Percentiles rank a stretch among this genome's conserved stretches.
Conservation (phyloP, 768 basidiomycete genomes). For the Dacryopinax primogenitus region DNA sequence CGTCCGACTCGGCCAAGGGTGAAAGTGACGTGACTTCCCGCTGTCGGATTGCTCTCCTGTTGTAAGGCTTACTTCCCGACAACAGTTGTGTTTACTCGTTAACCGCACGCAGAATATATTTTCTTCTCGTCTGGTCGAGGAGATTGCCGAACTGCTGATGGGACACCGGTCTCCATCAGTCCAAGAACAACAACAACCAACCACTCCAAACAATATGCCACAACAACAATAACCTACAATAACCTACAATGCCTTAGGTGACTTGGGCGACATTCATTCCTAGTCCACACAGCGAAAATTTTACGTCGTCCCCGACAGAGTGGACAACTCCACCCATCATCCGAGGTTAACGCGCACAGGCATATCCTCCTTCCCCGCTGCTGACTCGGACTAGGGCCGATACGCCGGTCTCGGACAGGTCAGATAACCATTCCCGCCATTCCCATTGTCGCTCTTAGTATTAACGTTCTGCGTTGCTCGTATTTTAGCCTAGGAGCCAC, state of each 20-base stretch:
- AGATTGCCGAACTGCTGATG: not conserved
- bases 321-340: not conserved
- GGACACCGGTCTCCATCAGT: not conserved
- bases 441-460: too few species aligned
- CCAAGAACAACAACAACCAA: too few species aligned
- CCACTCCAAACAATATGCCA: too few species aligned
- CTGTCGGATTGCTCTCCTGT: not conserved
- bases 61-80: too few species aligned
- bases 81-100: too few species aligned
- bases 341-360: not conserved
- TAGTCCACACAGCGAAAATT: conserved; percentile 5
- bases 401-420: too few species aligned
- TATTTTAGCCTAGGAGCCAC: not conserved
- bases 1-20: not conserved
- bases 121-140: too few species aligned
- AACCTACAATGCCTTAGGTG: too few species aligned
- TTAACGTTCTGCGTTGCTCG: not conserved
- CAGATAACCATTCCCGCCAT: too few species aligned
- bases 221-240: too few species aligned
- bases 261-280: too few species aligned
- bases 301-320: not conserved
- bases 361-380: not conserved
- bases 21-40: conserved; percentile 6
- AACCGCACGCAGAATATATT: too few species aligned
- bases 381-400: not conserved